phyloP scores from a whole-genome alignment of 805 yeast genomes.

The Yamadazyma insecticola region DNA sequence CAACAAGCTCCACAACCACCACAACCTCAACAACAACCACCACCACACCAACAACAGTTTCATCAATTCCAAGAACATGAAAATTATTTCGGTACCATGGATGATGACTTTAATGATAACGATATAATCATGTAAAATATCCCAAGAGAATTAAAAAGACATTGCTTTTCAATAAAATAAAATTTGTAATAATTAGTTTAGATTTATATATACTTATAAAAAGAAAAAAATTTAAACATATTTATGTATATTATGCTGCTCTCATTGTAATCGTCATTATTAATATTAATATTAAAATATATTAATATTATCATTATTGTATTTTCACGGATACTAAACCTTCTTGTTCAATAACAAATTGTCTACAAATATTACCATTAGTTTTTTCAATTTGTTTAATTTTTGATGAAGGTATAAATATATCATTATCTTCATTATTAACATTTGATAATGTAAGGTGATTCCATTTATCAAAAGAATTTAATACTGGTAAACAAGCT shows the following conservation, averaged over 20 bases:
- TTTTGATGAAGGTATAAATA: constrained; percentile 10
- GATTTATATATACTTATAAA: too few species aligned
- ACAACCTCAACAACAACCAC: not conserved
- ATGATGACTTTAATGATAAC: too few species aligned
- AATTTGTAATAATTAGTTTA: too few species aligned
- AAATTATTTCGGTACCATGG: constrained; percentile 35
- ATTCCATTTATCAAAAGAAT: constrained; percentile 36
- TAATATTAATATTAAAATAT: too few species aligned
- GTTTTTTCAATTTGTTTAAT: constrained; percentile 2
- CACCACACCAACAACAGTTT: constrained; percentile 1
- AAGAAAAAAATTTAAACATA: too few species aligned
- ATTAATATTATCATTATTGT: too few species aligned
- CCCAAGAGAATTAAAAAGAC: too few species aligned
- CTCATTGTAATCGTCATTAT: too few species aligned
- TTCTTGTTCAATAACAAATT: constrained; percentile 21
- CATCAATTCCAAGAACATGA: constrained; percentile 29
- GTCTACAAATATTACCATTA: constrained; percentile 13
- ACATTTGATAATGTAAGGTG: constrained; percentile 17
- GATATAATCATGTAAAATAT: too few species aligned
- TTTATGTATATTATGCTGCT: too few species aligned
- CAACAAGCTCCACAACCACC: too few species aligned
- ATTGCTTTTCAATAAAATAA: too few species aligned
- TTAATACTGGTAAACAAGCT: constrained; percentile 33
- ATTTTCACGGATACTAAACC: constrained; percentile 25
- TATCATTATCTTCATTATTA: constrained; percentile 6